A percentile compares a stretch with the other conserved stretches of the same genome.
phyloP scores from a whole-genome alignment of 1,284 basidiomycete genomes.

The Mycena citricolor region DNA sequence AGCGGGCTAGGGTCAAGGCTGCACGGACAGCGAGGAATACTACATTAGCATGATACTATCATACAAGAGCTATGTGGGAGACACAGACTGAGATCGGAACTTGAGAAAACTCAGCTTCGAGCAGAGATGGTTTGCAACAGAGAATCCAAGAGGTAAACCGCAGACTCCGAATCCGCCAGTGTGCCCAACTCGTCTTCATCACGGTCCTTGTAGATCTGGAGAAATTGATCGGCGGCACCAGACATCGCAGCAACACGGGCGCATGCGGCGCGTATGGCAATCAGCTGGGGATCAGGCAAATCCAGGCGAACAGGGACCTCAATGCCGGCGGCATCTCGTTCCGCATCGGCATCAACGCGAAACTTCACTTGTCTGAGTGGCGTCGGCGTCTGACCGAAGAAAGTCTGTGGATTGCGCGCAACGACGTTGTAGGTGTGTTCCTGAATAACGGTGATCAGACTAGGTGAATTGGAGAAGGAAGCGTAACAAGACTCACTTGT shows the following conservation, averaged over 20 bases:
- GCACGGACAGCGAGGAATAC: too few relatives aligned
- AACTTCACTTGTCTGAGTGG: constrained; percentile 10
- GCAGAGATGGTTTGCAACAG: not conserved
- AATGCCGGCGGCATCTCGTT: not conserved
- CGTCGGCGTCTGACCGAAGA: constrained; percentile 1
- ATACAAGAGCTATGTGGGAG: constrained; percentile 12
- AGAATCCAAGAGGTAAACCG: constrained; percentile 9
- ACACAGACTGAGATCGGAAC: too few relatives aligned
- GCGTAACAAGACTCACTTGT: constrained; percentile 3
- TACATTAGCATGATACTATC: too few relatives aligned
- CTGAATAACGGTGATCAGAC: constrained; percentile 3
- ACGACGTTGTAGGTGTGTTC: constrained; percentile 11
- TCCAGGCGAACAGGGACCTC: not conserved
- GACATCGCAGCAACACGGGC: constrained; percentile 18
- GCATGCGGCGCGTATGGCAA: constrained; percentile 13
- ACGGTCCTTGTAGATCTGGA: constrained; percentile 4
- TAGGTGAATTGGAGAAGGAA: not conserved
- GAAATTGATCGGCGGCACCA: constrained; percentile 10
- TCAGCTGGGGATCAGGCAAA: constrained; percentile 8
- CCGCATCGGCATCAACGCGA: constrained; percentile 5
- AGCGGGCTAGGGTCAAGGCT: too few relatives aligned
- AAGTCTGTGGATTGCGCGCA: not conserved
- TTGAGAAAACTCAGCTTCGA: constrained; percentile 1
- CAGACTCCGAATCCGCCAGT: not conserved
- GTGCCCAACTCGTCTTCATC: constrained; percentile 4